A percentile compares a stretch with the other conserved stretches of the same genome.
phyloP scores from a whole-genome alignment of 345 rosid genomes.

The Nasturtium officinale region DNA sequence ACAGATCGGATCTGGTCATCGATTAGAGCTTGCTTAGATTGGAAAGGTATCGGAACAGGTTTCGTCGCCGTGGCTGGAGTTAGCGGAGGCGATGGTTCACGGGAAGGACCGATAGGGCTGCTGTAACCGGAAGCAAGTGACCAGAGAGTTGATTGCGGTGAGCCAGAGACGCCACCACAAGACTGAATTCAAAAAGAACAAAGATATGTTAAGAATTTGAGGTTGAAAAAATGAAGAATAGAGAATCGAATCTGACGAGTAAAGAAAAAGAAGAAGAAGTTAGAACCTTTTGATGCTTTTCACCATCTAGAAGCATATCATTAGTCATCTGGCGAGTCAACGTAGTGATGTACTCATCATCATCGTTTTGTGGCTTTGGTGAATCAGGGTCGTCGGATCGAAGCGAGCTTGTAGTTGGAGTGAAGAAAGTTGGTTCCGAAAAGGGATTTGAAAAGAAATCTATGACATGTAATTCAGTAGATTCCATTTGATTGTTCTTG shows the following conservation, averaged over 20 bases:
- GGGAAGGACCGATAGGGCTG: constrained; percentile 43
- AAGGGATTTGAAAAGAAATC: constrained; percentile 31
- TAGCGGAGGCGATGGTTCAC: constrained; percentile 48
- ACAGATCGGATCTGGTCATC: constrained; percentile 62
- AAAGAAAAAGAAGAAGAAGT: neutral
- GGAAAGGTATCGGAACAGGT: constrained; percentile 33
- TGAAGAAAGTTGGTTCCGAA: constrained; percentile 36
- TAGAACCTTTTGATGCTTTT: constrained; percentile 39
- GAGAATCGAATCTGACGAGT: constrained; percentile 31
- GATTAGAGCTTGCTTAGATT: constrained; percentile 58
- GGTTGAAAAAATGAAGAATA: neutral
- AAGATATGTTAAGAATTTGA: neutral
- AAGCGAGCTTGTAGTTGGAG: constrained; percentile 37
- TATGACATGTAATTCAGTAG: constrained; percentile 30
- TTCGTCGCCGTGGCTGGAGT: constrained; percentile 35
- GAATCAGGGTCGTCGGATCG: constrained; percentile 22
- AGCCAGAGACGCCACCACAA: constrained; percentile 43
- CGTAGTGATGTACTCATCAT: constrained; percentile 64
- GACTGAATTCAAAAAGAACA: constrained; percentile 35
- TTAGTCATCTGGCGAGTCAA: constrained; percentile 85
- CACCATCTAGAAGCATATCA: constrained; percentile 53
- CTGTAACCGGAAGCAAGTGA: constrained; percentile 46
- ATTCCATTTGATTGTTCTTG: constrained; percentile 41
- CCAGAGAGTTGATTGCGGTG: constrained; percentile 54
- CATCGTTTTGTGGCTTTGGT: constrained; percentile 45